Evolutionary conservation across 2,329 filamentous ascomycete genomes (phyloP), one percentile per base, ranked within the genome.

Genomic region (Fusarium kyushuense): DNA sequence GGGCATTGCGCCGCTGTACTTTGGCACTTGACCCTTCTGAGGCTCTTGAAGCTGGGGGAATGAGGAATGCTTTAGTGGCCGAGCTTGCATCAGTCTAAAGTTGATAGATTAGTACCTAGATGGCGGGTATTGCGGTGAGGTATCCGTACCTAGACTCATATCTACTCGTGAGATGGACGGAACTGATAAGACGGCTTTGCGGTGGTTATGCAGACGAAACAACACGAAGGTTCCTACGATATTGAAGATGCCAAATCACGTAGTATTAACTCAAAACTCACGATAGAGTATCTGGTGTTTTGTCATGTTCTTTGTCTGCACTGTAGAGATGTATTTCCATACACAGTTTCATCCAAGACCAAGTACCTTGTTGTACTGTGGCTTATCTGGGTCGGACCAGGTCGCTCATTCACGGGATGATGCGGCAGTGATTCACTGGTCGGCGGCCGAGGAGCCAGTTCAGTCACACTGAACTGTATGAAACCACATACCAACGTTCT

Each of bases 361-460:
- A 70, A 38, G 67, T 70, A 68, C 58, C 63, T 14, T 29, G 33
- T 43, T 57, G 47, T 51, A 60, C 27, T 73, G 68, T 75, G 73
- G 72, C 72, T 73, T 72, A 74, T 74, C 71, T 55, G 63, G 43
- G 60, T 72, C 64, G 58, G 65, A 64, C 72, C 68, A 70, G 27
- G 60, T 74, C 64, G 64, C 58, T 53, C 46, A 60, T 75, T 64
- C 65, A 74, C 72, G 72, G 72, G 69, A 75, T 75, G 73, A 75
- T 75, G 73, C 72, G 69, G 73, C 71, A 67, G 72, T 75, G 72
- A 75, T 69, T 75, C 71, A 73, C 70, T 74, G 72, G 72, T 63
- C 55, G 70, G 65, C 41, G 63, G 42, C 63, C 59, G 63, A 53
- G 53, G 60, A 63, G 59, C 23, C 72, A 74, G 69, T 65, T 72